These are phyloP conservation scores for Strigomonas culicis DNA, from an alignment of 208 protist genomes.

Conservation along the genomic window DNA sequence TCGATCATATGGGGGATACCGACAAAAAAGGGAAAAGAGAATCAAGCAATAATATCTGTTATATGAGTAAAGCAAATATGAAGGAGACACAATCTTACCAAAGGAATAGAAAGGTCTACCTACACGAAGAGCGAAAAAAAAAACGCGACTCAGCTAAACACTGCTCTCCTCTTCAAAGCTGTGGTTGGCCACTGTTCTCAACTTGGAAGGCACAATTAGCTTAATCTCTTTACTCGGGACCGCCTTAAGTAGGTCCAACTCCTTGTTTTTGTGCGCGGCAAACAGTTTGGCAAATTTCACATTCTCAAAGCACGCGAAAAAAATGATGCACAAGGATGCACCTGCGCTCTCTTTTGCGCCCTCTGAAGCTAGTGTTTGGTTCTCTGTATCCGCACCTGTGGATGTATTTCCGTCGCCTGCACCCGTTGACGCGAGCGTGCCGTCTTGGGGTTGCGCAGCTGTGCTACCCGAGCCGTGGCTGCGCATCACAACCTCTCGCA, in stretches of 20 bases:
- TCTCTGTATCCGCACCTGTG: too few relatives aligned
- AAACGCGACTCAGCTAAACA: neutral
- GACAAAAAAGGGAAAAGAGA: constrained; percentile 14
- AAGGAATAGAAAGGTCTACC: too few relatives aligned
- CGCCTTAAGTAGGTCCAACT: constrained; percentile 33
- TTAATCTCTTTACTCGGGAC: constrained; percentile 50
- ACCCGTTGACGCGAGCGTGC: too few relatives aligned
- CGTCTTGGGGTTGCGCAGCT: too few relatives aligned
- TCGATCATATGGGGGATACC: constrained; percentile 8
- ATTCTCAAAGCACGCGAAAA: constrained; percentile 64
- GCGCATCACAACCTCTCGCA: constrained; percentile 66
- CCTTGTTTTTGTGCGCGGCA: constrained; percentile 13
- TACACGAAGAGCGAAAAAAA: neutral
- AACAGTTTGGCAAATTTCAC: constrained; percentile 34
- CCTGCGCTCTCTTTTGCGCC: too few relatives aligned
- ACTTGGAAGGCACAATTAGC: constrained; percentile 51
- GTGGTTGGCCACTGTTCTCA: constrained; percentile 16
- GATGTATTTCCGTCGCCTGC: too few relatives aligned
- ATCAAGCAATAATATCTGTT: neutral
- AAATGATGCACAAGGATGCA: constrained; percentile 57
- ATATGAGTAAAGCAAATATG: constrained; percentile 1
- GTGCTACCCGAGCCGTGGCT: neutral
- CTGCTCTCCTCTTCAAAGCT: constrained; percentile 5
- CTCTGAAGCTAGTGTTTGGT: too few relatives aligned
- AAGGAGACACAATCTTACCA: neutral